Conservation (phyloP, 2,329 filamentous ascomycete genomes). For the Fonsecaea pedrosoi region DNA sequence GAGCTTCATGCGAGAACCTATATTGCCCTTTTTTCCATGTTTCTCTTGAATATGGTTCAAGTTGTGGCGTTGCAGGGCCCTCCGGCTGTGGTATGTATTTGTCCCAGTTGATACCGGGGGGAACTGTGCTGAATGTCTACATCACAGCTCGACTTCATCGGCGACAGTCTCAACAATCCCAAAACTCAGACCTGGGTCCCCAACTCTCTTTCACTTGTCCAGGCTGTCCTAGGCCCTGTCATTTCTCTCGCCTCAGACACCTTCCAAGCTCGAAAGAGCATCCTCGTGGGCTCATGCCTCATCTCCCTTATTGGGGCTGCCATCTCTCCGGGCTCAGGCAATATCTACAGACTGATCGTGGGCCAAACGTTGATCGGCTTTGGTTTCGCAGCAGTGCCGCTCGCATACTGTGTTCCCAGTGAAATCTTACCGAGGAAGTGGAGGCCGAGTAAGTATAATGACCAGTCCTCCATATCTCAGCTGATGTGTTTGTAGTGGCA, state of each 20-base stretch:
- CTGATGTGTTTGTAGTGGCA: conserved; percentile 25
- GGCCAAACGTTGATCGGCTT: conserved; percentile 36
- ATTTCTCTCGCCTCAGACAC: conserved; percentile 36
- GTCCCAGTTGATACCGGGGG: not conserved
- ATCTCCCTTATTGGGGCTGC: conserved; percentile 32
- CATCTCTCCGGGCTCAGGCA: conserved; percentile 34
- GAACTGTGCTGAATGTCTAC: not conserved
- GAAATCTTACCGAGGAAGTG: conserved; percentile 37
- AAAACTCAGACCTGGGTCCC: conserved; percentile 34
- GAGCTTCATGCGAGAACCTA: conserved; percentile 36
- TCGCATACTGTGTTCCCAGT: conserved; percentile 35
- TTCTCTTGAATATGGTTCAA: conserved; percentile 33
- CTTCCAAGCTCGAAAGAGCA: conserved; percentile 36
- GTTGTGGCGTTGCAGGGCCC: conserved; percentile 35
- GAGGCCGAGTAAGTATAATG: conserved; percentile 35
- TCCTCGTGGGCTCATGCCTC: conserved; percentile 32
- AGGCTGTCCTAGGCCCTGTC: conserved; percentile 35
- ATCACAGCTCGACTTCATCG: conserved; percentile 33
- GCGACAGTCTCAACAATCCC: conserved; percentile 28
- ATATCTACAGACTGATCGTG: conserved; percentile 34
- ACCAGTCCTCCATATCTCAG: not conserved
- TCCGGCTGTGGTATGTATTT: conserved; percentile 35
- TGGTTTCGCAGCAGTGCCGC: conserved; percentile 35
- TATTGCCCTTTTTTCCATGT: conserved; percentile 35
- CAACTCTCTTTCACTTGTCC: conserved; percentile 36